Conservation (phyloP, 2,329 filamentous ascomycete genomes). For the Claviceps monticola region DNA sequence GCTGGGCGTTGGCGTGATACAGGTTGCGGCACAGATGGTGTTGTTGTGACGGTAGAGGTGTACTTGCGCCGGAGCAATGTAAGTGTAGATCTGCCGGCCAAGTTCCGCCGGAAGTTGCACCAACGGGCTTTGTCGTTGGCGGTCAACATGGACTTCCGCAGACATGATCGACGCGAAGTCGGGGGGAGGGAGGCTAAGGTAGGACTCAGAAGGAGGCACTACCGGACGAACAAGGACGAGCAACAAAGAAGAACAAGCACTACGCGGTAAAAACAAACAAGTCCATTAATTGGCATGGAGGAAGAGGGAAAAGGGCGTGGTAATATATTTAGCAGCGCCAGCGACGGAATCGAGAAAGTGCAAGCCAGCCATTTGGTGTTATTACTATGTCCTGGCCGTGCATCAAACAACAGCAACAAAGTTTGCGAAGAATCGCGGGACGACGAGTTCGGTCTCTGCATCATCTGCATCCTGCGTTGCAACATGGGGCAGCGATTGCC, state of each 20-base stretch:
- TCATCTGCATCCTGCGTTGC: background rate
- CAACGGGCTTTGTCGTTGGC: constrained; percentile 1
- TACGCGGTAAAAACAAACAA: background rate
- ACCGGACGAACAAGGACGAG: background rate
- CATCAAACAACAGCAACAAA: background rate
- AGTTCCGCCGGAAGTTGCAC: constrained; percentile 1
- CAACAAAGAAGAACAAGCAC: background rate
- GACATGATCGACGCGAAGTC: background rate
- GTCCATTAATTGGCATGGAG: background rate
- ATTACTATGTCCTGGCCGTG: background rate
- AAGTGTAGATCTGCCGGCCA: constrained; percentile 2
- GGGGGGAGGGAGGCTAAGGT: too few species aligned
- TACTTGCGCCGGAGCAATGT: background rate
- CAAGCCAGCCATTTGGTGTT: background rate
- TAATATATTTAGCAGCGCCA: background rate
- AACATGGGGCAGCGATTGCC: background rate
- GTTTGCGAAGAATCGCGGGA: constrained; percentile 3
- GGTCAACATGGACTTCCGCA: background rate
- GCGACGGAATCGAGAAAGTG: too few species aligned
- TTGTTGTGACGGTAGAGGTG: constrained; percentile 1
- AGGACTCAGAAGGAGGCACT: background rate
- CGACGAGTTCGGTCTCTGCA: background rate
- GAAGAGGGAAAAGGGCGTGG: background rate
- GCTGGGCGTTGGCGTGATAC: constrained; percentile 1
- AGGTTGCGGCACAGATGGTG: constrained; percentile 3